phyloP scores from a whole-genome alignment of 2,329 filamentous ascomycete species.

The Fusarium metavorans region DNA sequence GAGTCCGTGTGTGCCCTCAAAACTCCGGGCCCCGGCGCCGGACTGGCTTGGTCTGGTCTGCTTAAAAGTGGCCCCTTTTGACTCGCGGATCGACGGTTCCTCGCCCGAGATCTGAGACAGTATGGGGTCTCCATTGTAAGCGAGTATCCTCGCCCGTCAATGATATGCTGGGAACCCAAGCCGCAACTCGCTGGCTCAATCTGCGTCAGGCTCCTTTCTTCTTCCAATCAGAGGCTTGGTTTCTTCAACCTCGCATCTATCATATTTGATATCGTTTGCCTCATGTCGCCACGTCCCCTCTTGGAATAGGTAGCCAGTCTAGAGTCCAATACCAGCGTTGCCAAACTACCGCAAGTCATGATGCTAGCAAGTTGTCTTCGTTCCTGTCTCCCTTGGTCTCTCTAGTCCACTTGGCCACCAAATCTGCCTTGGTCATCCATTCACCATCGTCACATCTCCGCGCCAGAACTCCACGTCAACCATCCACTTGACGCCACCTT shows the following conservation, averaged over 20 bases:
- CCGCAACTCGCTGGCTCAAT: constrained; percentile 1
- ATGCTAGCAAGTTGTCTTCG: constrained; percentile 1
- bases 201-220: background rate
- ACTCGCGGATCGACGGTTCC: constrained; percentile 30
- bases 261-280: constrained; percentile 25
- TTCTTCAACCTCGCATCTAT: constrained; percentile 3
- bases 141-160: constrained; percentile 10
- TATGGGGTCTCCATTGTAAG: constrained; percentile 6
- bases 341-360: background rate
- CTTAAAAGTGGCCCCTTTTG: background rate
- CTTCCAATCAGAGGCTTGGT: background rate
- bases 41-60: background rate
- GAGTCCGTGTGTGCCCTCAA: background rate
- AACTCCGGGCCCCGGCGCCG: background rate
- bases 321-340: background rate
- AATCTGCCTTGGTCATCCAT: background rate
- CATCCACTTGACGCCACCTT: background rate
- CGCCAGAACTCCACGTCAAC: background rate
- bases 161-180: constrained; percentile 18
- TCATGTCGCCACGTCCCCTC: constrained; percentile 3
- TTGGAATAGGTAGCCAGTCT: constrained; percentile 9
- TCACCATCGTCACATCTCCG: background rate
- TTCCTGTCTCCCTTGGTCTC: background rate
- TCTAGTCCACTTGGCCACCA: constrained; percentile 1
- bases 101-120: constrained; percentile 40